Conservation (phyloP, 2,329 filamentous ascomycete species). For the Pseudocercospora vitis region DNA sequence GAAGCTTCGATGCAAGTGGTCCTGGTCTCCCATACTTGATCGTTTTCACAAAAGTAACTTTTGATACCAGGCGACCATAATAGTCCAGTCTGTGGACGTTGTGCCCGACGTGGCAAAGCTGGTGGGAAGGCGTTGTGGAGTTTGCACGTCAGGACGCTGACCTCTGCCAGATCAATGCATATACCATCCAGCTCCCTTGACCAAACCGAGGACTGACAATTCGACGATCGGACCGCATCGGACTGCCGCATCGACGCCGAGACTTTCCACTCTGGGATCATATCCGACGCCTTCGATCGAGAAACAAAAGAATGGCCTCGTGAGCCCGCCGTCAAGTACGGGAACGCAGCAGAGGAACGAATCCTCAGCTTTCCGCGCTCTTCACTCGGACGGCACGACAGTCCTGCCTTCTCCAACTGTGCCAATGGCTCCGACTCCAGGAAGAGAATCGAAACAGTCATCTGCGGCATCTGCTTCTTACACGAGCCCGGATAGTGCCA, state of each 20-base stretch:
- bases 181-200: conserved; percentile 40
- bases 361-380: conserved; percentile 9
- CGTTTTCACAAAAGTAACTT: neutral
- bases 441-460: conserved; percentile 20
- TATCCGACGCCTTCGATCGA: conserved; percentile 14
- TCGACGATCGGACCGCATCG: conserved; percentile 21
- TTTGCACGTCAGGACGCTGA: too few relatives aligned
- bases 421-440: conserved; percentile 17
- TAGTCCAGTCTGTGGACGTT: conserved; percentile 37
- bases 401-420: conserved; percentile 13
- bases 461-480: conserved; percentile 21
- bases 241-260: conserved; percentile 13
- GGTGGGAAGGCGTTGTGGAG: neutral
- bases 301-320: conserved; percentile 10
- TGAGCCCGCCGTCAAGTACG: conserved; percentile 28
- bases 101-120: conserved; percentile 29
- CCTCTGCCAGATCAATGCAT: conserved; percentile 33
- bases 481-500: conserved; percentile 27
- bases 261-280: conserved; percentile 12
- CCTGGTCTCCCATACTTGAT: neutral
- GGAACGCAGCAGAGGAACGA: conserved; percentile 14
- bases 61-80: conserved; percentile 28
- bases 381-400: conserved; percentile 8
- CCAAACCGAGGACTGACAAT: conserved; percentile 24
- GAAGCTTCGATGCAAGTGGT: conserved; percentile 34